Percentiles rank a stretch among this genome's conserved stretches.
phyloP scores from a whole-genome alignment of 2,329 filamentous ascomycete species.

The Xylaria sp. region DNA sequence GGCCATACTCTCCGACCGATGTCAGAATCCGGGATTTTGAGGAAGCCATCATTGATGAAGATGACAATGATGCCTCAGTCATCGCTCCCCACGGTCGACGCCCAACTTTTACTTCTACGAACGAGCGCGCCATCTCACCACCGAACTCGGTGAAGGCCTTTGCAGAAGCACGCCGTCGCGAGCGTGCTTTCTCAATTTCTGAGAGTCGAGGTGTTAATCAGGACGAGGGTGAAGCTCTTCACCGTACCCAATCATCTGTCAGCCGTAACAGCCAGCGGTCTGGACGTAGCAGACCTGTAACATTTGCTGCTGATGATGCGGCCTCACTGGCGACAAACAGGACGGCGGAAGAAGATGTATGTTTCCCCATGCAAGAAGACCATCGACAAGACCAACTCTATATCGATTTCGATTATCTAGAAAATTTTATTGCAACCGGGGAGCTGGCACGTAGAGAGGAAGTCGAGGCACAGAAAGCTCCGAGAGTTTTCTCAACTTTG shows the following conservation, averaged over 20 bases:
- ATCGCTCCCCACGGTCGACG: constrained; percentile 61
- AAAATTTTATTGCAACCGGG: constrained; percentile 83
- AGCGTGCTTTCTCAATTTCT: constrained; percentile 74
- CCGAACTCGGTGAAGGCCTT: constrained; percentile 99
- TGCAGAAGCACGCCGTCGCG: constrained; percentile 86
- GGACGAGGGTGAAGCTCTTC: constrained; percentile 67
- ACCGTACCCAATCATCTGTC: constrained; percentile 76
- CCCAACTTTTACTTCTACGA: constrained; percentile 66
- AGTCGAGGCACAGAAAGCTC: constrained; percentile 60
- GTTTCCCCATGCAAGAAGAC: constrained; percentile 82
- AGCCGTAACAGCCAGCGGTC: constrained; percentile 66
- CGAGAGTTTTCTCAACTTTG: constrained; percentile 70
- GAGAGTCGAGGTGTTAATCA: constrained; percentile 55
- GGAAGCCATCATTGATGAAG: constrained; percentile 84
- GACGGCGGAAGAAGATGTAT: constrained; percentile 87
- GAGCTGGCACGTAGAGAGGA: constrained; percentile 61
- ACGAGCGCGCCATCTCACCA: constrained; percentile 79
- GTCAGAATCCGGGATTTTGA: constrained; percentile 82
- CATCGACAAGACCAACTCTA: constrained; percentile 76
- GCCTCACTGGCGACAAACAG: constrained; percentile 72
- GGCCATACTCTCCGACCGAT: constrained; percentile 54
- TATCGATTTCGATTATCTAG: constrained; percentile 92
- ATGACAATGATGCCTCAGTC: constrained; percentile 62
- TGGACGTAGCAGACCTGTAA: constrained; percentile 62
- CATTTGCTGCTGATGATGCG: constrained; percentile 67